phyloP scores from a whole-genome alignment of 768 basidiomycete species.

The Boletus huronensis region DNA sequence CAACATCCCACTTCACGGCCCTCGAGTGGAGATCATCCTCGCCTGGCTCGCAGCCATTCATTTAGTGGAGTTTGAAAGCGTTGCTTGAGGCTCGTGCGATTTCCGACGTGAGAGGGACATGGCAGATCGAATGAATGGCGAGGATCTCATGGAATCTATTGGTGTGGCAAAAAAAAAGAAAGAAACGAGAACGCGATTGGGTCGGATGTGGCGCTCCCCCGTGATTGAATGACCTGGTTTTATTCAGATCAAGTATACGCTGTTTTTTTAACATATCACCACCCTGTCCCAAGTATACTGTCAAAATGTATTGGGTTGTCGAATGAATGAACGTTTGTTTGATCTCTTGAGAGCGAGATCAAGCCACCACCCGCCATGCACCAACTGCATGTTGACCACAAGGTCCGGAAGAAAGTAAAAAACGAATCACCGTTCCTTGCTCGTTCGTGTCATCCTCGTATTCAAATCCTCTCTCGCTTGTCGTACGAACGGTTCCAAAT shows the following conservation, averaged over 20 bases:
- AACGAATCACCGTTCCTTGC: slow-evolving; percentile 26
- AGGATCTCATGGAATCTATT: slow-evolving; percentile 18
- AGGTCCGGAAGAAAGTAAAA: neutral
- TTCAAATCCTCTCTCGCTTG: slow-evolving; percentile 26
- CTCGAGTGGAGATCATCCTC: slow-evolving; percentile 79
- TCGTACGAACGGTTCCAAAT: slow-evolving; percentile 19
- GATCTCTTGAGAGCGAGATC: slow-evolving; percentile 2
- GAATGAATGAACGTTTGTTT: slow-evolving; percentile 3
- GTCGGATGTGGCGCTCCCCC: neutral
- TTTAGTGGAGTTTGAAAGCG: slow-evolving; percentile 63
- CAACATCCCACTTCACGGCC: slow-evolving; percentile 82
- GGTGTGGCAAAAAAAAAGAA: neutral
- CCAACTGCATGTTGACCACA: slow-evolving; percentile 23
- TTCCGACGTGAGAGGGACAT: neutral
- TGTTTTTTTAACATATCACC: neutral
- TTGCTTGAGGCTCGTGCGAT: slow-evolving; percentile 14
- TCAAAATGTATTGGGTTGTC: neutral
- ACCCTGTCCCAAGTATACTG: neutral
- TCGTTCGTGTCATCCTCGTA: neutral
- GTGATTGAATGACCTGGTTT: neutral
- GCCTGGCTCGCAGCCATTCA: slow-evolving; percentile 85
- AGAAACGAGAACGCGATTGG: neutral
- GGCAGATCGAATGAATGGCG: neutral
- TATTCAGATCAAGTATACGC: slow-evolving; percentile 1
- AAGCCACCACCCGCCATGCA: slow-evolving; percentile 23